A percentile compares a stretch with the other conserved stretches of the same genome.
These are phyloP conservation scores for Nymphaea thermarum DNA, from an alignment of 164 flowering plant species.

Conservation along the genomic window DNA sequence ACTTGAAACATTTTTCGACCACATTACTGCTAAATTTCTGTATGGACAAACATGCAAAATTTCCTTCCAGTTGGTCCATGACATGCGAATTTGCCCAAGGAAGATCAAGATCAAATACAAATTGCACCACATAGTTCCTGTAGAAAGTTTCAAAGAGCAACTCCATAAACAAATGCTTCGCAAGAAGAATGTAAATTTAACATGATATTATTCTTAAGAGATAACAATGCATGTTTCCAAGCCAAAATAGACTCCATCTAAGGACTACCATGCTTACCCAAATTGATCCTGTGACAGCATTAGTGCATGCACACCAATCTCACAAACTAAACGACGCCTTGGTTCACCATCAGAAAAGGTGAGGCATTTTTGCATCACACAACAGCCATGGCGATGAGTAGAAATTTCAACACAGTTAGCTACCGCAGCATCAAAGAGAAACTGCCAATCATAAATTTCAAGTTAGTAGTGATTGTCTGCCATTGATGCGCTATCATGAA, in stretches of 20 bases:
- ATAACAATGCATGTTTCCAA: background rate
- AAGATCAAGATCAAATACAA: background rate
- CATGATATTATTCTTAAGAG: background rate
- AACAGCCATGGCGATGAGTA: conserved; percentile 1
- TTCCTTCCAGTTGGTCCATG: conserved; percentile 2
- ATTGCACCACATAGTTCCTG: conserved; percentile 2
- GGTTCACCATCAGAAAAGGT: background rate
- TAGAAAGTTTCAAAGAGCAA: background rate
- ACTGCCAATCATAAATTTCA: background rate
- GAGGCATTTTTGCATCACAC: conserved; percentile 1
- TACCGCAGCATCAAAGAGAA: background rate
- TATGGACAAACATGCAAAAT: conserved; percentile 41
- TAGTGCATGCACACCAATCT: background rate
- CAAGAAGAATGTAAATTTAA: background rate
- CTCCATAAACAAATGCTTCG: background rate
- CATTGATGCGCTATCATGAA: background rate
- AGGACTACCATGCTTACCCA: background rate
- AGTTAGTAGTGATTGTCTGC: background rate
- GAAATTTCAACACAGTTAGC: background rate
- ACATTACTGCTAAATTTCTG: conserved; percentile 73
- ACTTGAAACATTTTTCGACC: conserved; percentile 57
- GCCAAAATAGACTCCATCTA: background rate
- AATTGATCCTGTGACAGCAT: background rate
- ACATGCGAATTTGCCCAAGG: background rate
- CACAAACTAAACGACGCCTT: background rate